These are phyloP conservation scores for Adansonia digitata DNA, from an alignment of 345 rosid species.

Conservation along the genomic window DNA sequence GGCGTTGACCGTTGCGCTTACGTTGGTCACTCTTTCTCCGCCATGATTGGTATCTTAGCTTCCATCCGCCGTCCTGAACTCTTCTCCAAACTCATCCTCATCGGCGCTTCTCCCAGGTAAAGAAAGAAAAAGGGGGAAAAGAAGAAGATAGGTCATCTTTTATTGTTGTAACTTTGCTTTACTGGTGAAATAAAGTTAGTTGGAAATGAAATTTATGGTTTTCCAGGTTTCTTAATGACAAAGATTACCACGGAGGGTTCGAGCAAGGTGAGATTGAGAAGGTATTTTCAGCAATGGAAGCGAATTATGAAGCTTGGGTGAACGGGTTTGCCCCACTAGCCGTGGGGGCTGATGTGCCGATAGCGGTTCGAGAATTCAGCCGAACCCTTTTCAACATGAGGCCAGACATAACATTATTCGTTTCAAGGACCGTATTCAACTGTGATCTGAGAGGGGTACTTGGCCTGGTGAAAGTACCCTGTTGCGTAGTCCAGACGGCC, in stretches of 20 bases:
- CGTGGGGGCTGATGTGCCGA: slow-evolving; percentile 80
- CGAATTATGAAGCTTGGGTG: slow-evolving; percentile 87
- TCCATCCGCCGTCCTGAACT: slow-evolving; percentile 79
- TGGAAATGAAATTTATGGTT: background rate
- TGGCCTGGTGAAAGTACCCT: slow-evolving; percentile 58
- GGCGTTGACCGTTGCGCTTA: slow-evolving; percentile 54
- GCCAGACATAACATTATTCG: slow-evolving; percentile 74
- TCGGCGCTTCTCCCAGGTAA: slow-evolving; percentile 84
- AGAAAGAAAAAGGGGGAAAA: background rate
- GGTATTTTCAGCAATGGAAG: slow-evolving; percentile 70
- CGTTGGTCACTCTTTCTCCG: slow-evolving; percentile 88
- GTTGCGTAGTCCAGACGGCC: slow-evolving; percentile 69
- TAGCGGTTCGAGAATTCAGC: slow-evolving; percentile 79
- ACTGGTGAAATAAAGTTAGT: background rate
- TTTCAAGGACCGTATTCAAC: slow-evolving; percentile 52
- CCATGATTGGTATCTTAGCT: slow-evolving; percentile 82
- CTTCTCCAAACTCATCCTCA: slow-evolving; percentile 67
- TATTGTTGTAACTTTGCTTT: background rate
- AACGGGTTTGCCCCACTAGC: slow-evolving; percentile 70
- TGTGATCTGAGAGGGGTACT: slow-evolving; percentile 69
- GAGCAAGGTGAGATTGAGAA: slow-evolving; percentile 60
- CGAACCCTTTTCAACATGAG: slow-evolving; percentile 89
- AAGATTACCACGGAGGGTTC: slow-evolving; percentile 74
- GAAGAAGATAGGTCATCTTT: background rate
- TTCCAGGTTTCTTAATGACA: slow-evolving; percentile 49